A percentile compares a stretch with the other conserved stretches of the same genome.
phyloP scores from a whole-genome alignment of 768 basidiomycete genomes.

The Trametes cinnabarina region DNA sequence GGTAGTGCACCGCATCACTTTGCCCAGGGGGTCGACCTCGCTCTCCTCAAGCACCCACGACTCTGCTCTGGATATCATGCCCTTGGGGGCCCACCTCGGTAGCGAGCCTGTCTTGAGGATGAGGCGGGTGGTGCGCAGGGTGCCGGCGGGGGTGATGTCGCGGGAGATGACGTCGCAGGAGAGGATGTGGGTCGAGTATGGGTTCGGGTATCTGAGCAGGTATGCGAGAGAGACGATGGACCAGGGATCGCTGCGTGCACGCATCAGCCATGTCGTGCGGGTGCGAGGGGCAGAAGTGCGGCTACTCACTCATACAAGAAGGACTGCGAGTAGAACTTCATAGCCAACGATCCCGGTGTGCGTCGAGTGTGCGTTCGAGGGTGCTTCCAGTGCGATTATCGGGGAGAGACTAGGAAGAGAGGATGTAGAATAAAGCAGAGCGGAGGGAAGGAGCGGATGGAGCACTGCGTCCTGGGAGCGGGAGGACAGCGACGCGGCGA shows the following conservation, averaged over 20 bases:
- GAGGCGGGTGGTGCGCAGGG: constrained; percentile 82
- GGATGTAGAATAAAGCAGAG: not conserved
- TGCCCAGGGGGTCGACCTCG: constrained; percentile 83
- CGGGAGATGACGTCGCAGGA: constrained; percentile 96
- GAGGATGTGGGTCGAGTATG: constrained; percentile 88
- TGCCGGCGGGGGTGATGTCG: constrained; percentile 64
- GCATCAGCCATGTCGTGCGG: constrained; percentile 15
- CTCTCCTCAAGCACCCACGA: constrained; percentile 96
- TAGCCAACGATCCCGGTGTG: constrained; percentile 40
- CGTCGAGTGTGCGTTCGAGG: not conserved
- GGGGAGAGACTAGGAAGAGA: not conserved
- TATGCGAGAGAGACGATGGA: constrained; percentile 89
- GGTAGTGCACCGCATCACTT: constrained; percentile 74
- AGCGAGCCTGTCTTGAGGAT: constrained; percentile 91
- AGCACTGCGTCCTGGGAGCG: not conserved
- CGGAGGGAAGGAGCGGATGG: not conserved
- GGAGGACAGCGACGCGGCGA: constrained; percentile 10
- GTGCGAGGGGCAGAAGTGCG: not conserved
- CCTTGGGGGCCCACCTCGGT: constrained; percentile 86
- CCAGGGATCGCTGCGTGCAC: constrained; percentile 76
- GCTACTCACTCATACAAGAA: constrained; percentile 54
- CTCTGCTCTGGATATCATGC: constrained; percentile 80
- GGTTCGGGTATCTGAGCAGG: constrained; percentile 95
- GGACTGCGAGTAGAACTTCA: constrained; percentile 56
- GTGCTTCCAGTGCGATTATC: not conserved